Conservation (phyloP, 345 rosid species). For the Corymbia maculata region DNA sequence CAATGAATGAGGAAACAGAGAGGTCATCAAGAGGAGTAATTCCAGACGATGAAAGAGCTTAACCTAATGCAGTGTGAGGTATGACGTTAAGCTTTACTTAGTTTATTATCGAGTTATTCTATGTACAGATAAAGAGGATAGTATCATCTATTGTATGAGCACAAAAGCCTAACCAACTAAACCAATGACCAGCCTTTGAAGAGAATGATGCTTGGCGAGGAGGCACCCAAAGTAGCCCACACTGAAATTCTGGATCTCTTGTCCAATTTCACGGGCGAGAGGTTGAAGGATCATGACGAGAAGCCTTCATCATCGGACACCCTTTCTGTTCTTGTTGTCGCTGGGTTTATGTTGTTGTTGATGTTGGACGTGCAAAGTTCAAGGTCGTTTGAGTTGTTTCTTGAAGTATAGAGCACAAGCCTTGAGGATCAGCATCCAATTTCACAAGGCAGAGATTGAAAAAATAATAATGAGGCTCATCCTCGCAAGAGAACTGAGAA, state of each 20-base stretch:
- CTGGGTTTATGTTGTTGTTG: not conserved
- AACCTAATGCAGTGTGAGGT: not conserved
- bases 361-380: not conserved
- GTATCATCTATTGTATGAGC: not conserved
- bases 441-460: not conserved
- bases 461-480: not conserved
- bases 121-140: not conserved
- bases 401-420: not conserved
- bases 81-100: not conserved
- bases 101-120: not conserved
- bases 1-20: not conserved
- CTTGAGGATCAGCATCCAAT: not conserved
- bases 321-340: not conserved
- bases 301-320: not conserved
- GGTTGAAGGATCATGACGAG: not conserved
- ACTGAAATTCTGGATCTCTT: not conserved
- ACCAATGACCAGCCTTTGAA: not conserved
- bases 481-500: not conserved
- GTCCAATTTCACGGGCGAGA: not conserved
- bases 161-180: not conserved
- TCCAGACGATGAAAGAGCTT: not conserved
- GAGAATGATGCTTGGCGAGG: not conserved
- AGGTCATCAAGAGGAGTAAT: not conserved
- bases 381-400: not conserved
- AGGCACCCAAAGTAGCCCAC: not conserved